Percentiles rank a stretch among this genome's conserved stretches.
These are phyloP conservation scores for Fusarium nanum DNA, from an alignment of 2,329 filamentous ascomycete genomes.

Conservation along the genomic window DNA sequence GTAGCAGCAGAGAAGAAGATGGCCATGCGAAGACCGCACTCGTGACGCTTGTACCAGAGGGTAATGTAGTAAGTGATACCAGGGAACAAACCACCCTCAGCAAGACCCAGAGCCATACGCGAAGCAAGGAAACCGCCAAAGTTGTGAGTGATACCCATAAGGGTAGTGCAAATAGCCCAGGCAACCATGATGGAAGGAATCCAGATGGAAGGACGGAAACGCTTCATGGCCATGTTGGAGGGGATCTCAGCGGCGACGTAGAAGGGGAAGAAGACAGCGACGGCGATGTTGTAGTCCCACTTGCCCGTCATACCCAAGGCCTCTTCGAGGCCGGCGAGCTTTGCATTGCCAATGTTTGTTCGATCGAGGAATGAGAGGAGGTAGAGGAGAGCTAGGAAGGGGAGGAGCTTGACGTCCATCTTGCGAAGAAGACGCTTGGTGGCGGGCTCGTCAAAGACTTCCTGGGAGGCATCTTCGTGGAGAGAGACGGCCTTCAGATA, in stretches of 20 bases:
- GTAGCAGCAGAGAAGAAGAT: slow-evolving; percentile 69
- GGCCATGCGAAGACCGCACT: slow-evolving; percentile 71
- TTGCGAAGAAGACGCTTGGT: slow-evolving; percentile 65
- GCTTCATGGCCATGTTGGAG: slow-evolving; percentile 64
- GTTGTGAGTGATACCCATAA: slow-evolving; percentile 60
- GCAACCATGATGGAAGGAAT: slow-evolving; percentile 61
- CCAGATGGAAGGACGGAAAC: slow-evolving; percentile 59
- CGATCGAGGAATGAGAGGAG: slow-evolving; percentile 63
- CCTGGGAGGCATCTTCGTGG: slow-evolving; percentile 40
- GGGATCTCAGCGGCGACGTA: slow-evolving; percentile 63
- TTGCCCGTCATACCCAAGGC: slow-evolving; percentile 49
- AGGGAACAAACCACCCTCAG: slow-evolving; percentile 70
- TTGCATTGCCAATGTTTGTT: slow-evolving; percentile 66
- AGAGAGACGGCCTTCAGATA: slow-evolving; percentile 45
- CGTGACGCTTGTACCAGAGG: slow-evolving; percentile 69
- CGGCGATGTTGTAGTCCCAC: slow-evolving; percentile 54
- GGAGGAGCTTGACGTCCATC: slow-evolving; percentile 67
- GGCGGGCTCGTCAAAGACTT: slow-evolving; percentile 49
- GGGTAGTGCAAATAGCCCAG: slow-evolving; percentile 57
- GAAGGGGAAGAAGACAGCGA: slow-evolving; percentile 64
- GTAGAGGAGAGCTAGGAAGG: slow-evolving; percentile 69
- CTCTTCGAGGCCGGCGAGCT: slow-evolving; percentile 64
- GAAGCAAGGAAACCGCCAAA: slow-evolving; percentile 61
- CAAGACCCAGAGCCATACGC: slow-evolving; percentile 60
- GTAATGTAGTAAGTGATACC: slow-evolving; percentile 71